A percentile compares a stretch with the other conserved stretches of the same genome.
phyloP scores from a whole-genome alignment of 495 filamentous ascomycete species.

The Hypomontagnella monticulosa region DNA sequence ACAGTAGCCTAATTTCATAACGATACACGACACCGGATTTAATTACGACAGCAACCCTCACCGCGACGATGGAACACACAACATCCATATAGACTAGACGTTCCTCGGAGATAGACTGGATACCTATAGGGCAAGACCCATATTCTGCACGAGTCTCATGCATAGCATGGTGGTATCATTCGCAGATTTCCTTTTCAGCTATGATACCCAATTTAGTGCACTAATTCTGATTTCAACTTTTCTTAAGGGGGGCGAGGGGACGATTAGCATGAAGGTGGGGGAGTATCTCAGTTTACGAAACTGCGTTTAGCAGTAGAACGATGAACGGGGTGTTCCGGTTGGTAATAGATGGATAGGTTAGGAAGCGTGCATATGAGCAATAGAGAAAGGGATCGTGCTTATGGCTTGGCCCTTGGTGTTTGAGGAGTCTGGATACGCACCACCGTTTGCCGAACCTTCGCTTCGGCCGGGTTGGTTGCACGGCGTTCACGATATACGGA shows the following conservation, averaged over 20 bases:
- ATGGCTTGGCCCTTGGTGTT: conserved; percentile 28
- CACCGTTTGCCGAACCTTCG: conserved; percentile 6
- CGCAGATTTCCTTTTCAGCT: conserved; percentile 38
- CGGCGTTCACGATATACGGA: conserved; percentile 18
- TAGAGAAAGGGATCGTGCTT: conserved; percentile 26
- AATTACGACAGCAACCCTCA: conserved; percentile 12
- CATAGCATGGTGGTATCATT: conserved; percentile 35
- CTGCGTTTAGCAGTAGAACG: conserved; percentile 6
- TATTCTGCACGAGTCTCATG: conserved; percentile 19
- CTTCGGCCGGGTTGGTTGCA: conserved; percentile 18
- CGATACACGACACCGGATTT: conserved; percentile 18
- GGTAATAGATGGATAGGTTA: conserved; percentile 13
- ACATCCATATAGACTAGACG: conserved; percentile 36
- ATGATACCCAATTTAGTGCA: conserved; percentile 42
- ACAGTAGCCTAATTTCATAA: conserved; percentile 15
- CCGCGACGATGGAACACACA: conserved; percentile 22
- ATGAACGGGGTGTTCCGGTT: conserved; percentile 22
- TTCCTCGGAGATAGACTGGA: conserved; percentile 35
- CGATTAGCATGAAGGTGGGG: background rate
- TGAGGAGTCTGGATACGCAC: conserved; percentile 12
- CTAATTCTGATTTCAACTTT: conserved; percentile 26
- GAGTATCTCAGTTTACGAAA: conserved; percentile 15
- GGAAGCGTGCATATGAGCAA: conserved; percentile 31
- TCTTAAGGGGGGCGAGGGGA: background rate
- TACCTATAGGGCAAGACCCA: conserved; percentile 13